Evolutionary conservation across 257 asterid species (phyloP).

Genomic region (Paulownia fortunei): DNA sequence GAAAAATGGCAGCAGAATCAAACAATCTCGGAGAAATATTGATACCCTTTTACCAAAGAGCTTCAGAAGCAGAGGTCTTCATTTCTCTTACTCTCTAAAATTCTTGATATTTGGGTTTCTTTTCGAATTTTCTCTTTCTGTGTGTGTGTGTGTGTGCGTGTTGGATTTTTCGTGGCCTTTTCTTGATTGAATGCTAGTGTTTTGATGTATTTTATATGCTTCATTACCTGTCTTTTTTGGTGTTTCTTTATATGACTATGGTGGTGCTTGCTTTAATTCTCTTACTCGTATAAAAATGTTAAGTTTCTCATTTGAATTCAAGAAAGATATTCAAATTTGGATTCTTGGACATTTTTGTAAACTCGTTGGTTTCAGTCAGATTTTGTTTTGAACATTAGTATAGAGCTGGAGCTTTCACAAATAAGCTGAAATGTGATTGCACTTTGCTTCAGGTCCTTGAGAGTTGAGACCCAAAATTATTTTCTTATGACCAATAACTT

Average conservation of each 20-base stretch:
- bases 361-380: too few relatives aligned
- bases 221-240: background rate
- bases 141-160: background rate
- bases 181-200: conserved; percentile 28
- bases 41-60: conserved; percentile 76
- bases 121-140: too few relatives aligned
- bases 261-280: background rate
- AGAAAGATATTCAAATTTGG: background rate
- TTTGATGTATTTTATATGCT: background rate
- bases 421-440: background rate
- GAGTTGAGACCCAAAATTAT: background rate
- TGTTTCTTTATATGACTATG: background rate
- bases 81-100: background rate
- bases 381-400: too few relatives aligned
- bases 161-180: background rate
- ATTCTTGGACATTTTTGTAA: background rate
- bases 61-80: conserved; percentile 82
- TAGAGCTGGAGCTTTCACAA: background rate
- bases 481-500: background rate
- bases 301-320: conserved; percentile 13
- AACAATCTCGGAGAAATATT: conserved; percentile 53
- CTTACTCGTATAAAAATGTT: background rate
- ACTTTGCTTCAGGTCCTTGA: background rate
- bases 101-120: background rate
- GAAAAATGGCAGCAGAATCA: conserved; percentile 54